Evolutionary conservation across 2,329 filamentous ascomycete species (phyloP).

Genomic region (Lomentospora prolificans): DNA sequence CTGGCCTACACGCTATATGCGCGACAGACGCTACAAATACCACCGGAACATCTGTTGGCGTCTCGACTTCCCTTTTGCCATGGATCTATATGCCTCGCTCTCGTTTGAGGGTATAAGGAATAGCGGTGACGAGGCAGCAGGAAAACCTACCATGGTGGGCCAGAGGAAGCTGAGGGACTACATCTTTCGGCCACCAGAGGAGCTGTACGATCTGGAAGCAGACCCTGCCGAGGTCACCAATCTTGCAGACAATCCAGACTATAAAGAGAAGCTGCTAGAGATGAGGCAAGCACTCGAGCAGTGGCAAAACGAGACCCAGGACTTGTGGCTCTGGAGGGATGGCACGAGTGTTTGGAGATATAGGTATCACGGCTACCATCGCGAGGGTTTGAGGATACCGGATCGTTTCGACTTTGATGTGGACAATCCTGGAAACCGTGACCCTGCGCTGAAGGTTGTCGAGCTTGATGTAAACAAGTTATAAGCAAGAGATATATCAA

Average conservation of each 20-base stretch:
- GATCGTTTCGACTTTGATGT: constrained; percentile 19
- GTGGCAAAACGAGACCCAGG: constrained; percentile 19
- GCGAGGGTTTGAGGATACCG: constrained; percentile 18
- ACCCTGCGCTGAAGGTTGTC: no score
- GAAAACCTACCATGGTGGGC: constrained; percentile 28
- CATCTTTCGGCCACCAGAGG: constrained; percentile 32
- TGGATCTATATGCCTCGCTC: constrained; percentile 33
- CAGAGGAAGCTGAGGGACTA: constrained; percentile 29
- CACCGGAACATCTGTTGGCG: constrained; percentile 39
- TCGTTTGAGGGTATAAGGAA: constrained; percentile 36
- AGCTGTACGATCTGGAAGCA: constrained; percentile 33
- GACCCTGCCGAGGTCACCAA: constrained; percentile 37
- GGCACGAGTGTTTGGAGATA: constrained; percentile 16
- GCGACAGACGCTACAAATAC: constrained; percentile 34
- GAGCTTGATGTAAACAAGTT: no score
- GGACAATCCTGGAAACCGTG: neutral
- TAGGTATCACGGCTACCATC: constrained; percentile 15
- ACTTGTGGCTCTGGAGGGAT: constrained; percentile 20
- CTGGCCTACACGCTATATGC: constrained; percentile 37
- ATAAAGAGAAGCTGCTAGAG: constrained; percentile 20
- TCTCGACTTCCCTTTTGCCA: constrained; percentile 38
- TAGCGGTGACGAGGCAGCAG: constrained; percentile 12
- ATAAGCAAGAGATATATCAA: no score
- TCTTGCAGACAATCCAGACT: constrained; percentile 18
- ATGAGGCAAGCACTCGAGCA: constrained; percentile 19